Base-by-base conservation (phyloP, 2,329 filamentous ascomycete genomes). In the Fusarium protoensiforme region DNA sequence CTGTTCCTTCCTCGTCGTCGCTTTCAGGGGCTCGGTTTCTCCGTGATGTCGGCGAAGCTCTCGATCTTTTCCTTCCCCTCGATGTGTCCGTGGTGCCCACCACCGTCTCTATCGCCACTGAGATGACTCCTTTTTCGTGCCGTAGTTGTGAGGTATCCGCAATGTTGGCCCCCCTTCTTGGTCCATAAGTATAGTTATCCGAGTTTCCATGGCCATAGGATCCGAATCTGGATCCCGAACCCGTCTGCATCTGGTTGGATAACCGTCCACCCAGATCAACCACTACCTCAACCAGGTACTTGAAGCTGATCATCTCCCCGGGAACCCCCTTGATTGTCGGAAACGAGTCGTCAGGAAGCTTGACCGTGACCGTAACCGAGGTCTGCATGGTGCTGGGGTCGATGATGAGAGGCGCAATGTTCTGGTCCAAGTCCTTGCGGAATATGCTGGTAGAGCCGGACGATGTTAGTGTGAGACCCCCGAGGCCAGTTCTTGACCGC, bases 271-370 rank as follows among this genome's bases (percentile, higher is more conserved):
- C 95, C 0, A 98, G 87, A 79, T 99, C 96, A 24, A 98, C 90
- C 31, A 98, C 92, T 3, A 98, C 94, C 81, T 99, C 96, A 22
- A 98, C 89, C 75, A 95, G 94, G 79, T 99, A 98, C 75, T 92
- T 94, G 85, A 99, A 98, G 76, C 92, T 95, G 73, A 99, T 96
- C 92, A 98, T 96, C 36, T 94, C 92, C 5, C 96, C 95, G 0
- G 96, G 96, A 0, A 98, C 94, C 63, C 92, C 92, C 31, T 91
- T 91, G 71, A 98, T 98, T 3, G 95, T 98, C 0, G 96, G 96
- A 76, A 98, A 98, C 0, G 92, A 91, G 78, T 98, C 94, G 72
- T 97, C 94, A 0, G 96, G 96, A 4, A 98, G 90, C 75, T 94
- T 91, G 18, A 99, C 90, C 4, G 93, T 93, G 5, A 95, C 93